A percentile compares a stretch with the other conserved stretches of the same genome.
Conservation (phyloP, 768 basidiomycete genomes). For the Psilocybe azurescens region DNA sequence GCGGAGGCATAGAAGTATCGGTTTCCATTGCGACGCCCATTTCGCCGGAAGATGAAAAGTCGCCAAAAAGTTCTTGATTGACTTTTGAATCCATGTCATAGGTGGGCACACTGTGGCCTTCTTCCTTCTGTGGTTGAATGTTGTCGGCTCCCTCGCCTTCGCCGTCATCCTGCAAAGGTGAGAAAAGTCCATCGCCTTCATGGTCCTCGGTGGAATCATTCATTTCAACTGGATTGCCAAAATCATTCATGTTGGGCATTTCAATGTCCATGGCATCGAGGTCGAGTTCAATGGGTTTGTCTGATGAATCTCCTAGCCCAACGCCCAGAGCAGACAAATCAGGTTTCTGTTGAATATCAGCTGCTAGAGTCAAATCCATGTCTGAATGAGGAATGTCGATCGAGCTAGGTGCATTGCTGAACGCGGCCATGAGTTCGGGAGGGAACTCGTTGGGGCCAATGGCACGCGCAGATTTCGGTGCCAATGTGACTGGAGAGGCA, state of each 20-base stretch:
- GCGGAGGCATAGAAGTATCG: slow-evolving; percentile 9
- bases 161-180: slow-evolving; percentile 38
- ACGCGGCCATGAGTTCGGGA: slow-evolving; percentile 70
- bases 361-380: slow-evolving; percentile 64
- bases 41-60: slow-evolving; percentile 21
- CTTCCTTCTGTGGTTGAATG: slow-evolving; percentile 6
- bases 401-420: slow-evolving; percentile 45
- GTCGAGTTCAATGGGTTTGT: slow-evolving; percentile 85
- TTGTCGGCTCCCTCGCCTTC: slow-evolving; percentile 9
- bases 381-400: slow-evolving; percentile 43
- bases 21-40: slow-evolving; percentile 12
- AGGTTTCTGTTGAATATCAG: slow-evolving; percentile 24
- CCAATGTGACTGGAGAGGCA: slow-evolving; percentile 81
- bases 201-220: slow-evolving; percentile 32
- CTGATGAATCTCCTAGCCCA: slow-evolving; percentile 62
- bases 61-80: slow-evolving; percentile 29
- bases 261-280: slow-evolving; percentile 72
- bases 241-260: slow-evolving; percentile 60
- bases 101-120: slow-evolving; percentile 13
- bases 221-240: slow-evolving; percentile 48
- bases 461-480: slow-evolving; percentile 77
- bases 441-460: slow-evolving; percentile 58
- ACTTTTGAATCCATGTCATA: slow-evolving; percentile 23
- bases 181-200: slow-evolving; percentile 53
- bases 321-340: slow-evolving; percentile 36